Conservation (phyloP, 352 stramenopile species). For the Globisporangium splendens region DNA sequence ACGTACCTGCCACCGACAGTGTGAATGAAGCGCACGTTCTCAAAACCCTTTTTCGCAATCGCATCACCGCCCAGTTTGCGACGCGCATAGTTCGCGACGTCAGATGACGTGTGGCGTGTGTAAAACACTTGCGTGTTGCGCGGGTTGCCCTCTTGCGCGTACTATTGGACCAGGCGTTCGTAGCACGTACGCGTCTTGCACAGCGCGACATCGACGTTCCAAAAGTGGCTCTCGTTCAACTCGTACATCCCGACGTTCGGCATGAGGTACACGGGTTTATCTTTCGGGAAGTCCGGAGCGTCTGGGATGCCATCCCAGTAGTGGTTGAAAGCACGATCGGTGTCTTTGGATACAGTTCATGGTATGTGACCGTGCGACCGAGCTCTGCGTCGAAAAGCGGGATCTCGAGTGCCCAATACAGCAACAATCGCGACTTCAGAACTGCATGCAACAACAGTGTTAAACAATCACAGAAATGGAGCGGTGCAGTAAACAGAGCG, state of each 20-base stretch:
- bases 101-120: slow-evolving; percentile 54
- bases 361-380: slow-evolving; percentile 24
- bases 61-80: not conserved
- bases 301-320: slow-evolving; percentile 39
- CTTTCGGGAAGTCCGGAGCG: slow-evolving; percentile 23
- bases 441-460: slow-evolving; percentile 3
- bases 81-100: slow-evolving; percentile 29
- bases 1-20: slow-evolving; percentile 22
- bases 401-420: slow-evolving; percentile 26
- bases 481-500: too few relatives aligned
- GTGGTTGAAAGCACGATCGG: slow-evolving; percentile 53
- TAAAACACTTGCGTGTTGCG: slow-evolving; percentile 46
- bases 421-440: slow-evolving; percentile 26
- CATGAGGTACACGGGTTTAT: slow-evolving; percentile 47
- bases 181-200: slow-evolving; percentile 47
- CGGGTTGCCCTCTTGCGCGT: slow-evolving; percentile 54
- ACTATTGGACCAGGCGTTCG: slow-evolving; percentile 41
- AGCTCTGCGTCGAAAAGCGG: slow-evolving; percentile 17
- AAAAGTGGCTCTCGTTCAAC: slow-evolving; percentile 30
- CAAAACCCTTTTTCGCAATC: slow-evolving; percentile 4
- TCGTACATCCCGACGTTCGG: slow-evolving; percentile 61
- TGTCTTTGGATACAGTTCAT: slow-evolving; percentile 48
- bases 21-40: slow-evolving; percentile 24
- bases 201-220: slow-evolving; percentile 36
- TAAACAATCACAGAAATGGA: too few relatives aligned